These are phyloP conservation scores for Alternaria incomplexa DNA, from an alignment of 2,329 filamentous ascomycete species.

Conservation along the genomic window DNA sequence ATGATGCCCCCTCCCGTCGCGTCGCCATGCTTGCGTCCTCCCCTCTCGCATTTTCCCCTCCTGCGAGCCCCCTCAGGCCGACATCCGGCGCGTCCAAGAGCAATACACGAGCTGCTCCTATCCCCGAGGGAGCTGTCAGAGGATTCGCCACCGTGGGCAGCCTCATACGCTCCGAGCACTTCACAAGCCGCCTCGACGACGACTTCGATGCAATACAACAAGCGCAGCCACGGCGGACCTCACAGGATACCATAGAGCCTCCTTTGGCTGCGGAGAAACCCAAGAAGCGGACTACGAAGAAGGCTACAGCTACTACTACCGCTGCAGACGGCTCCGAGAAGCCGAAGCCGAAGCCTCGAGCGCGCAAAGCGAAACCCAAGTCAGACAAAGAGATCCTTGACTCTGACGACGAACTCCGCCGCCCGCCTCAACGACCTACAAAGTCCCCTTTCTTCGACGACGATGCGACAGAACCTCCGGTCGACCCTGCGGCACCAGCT, in stretches of 20 bases:
- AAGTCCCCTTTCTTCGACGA: constrained; percentile 30
- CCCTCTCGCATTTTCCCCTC: constrained; percentile 31
- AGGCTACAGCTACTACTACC: background rate
- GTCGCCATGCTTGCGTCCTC: constrained; percentile 35
- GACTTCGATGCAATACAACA: constrained; percentile 6
- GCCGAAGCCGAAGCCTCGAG: constrained; percentile 32
- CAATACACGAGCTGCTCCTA: constrained; percentile 32
- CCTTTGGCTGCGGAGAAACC: constrained; percentile 18
- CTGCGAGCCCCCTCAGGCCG: constrained; percentile 20
- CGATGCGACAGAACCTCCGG: constrained; percentile 6
- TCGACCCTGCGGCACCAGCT: constrained; percentile 5
- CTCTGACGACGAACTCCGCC: constrained; percentile 18
- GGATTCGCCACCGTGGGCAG: constrained; percentile 46
- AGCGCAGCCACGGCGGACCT: constrained; percentile 6
- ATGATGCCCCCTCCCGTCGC: constrained; percentile 32
- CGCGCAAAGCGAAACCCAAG: constrained; percentile 36
- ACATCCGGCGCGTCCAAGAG: constrained; percentile 33
- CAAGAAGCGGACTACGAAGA: constrained; percentile 21
- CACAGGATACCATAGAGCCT: background rate
- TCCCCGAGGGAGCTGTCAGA: constrained; percentile 31
- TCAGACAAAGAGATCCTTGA: constrained; percentile 23
- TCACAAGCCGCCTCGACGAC: constrained; percentile 26
- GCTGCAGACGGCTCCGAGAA: constrained; percentile 16
- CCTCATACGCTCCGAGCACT: constrained; percentile 39
- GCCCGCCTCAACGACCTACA: constrained; percentile 15